Evolutionary conservation across 2,329 filamentous ascomycete species (phyloP).

Genomic region (Aaosphaeria pasadenensis): DNA sequence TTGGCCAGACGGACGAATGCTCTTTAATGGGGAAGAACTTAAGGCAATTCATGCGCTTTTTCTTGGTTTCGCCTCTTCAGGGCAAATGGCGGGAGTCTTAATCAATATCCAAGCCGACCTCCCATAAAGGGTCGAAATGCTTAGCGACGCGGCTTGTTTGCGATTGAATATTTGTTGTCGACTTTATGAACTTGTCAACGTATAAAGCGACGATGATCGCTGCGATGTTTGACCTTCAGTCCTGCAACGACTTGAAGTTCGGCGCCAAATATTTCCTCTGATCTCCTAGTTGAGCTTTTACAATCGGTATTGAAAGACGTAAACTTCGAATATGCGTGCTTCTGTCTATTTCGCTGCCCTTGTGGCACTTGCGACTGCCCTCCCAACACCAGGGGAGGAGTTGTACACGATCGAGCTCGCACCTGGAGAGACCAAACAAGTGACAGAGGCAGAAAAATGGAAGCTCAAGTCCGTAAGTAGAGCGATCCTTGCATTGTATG

Average conservation of each 20-base stretch:
- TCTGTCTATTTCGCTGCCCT: background rate
- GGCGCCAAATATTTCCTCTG: background rate
- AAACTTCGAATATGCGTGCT: background rate
- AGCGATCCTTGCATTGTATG: background rate
- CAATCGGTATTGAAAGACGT: background rate
- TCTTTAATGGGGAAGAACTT: background rate
- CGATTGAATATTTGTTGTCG: background rate
- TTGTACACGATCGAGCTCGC: slow-evolving; percentile 1
- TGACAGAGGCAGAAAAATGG: slow-evolving; percentile 66
- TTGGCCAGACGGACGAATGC: background rate
- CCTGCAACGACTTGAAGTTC: background rate
- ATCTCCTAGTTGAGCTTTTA: background rate
- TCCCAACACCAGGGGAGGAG: background rate
- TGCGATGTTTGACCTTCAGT: background rate
- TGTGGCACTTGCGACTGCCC: background rate
- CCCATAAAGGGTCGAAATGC: background rate
- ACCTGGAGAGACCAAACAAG: slow-evolving; percentile 1
- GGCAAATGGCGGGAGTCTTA: too few relatives aligned
- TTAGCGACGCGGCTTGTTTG: background rate
- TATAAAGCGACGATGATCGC: background rate
- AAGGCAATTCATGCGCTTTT: background rate
- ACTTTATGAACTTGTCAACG: background rate
- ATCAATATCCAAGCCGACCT: too few relatives aligned
- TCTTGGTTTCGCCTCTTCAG: too few relatives aligned
- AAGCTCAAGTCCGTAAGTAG: slow-evolving; percentile 65